phyloP scores from a whole-genome alignment of 805 yeast genomes.

The Yamadazyma scolyti region DNA sequence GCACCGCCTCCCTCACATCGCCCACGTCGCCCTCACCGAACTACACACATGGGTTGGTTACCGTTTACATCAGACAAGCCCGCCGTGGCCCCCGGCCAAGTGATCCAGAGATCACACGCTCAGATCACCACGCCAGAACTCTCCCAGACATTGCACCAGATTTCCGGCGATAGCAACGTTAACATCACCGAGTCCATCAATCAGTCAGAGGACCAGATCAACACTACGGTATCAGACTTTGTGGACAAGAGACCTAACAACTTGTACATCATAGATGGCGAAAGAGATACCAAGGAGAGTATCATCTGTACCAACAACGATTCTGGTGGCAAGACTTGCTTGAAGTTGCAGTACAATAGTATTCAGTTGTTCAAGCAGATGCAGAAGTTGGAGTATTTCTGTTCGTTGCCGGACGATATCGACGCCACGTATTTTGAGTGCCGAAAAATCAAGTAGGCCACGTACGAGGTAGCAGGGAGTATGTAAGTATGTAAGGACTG shows the following conservation, averaged over 20 bases:
- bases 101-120: no score
- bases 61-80: no score
- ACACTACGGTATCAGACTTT: slow-evolving; percentile 25
- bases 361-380: slow-evolving; percentile 44
- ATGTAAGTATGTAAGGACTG: no score
- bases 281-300: slow-evolving; percentile 32
- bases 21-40: no score
- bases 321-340: slow-evolving; percentile 45
- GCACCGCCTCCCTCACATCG: no score
- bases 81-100: no score
- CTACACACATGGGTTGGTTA: no score
- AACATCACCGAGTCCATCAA: slow-evolving; percentile 5
- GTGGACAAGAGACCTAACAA: slow-evolving; percentile 28
- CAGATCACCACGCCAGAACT: no score
- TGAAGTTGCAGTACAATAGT: slow-evolving; percentile 37
- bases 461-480: no score
- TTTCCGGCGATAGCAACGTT: slow-evolving; percentile 13
- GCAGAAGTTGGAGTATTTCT: slow-evolving; percentile 48
- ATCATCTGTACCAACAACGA: slow-evolving; percentile 45
- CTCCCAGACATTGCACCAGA: slow-evolving; percentile 25
- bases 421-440: slow-evolving; percentile 52
- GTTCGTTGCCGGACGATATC: slow-evolving; percentile 47
- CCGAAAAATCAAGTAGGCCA: slow-evolving; percentile 28
- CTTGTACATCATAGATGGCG: slow-evolving; percentile 40
- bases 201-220: slow-evolving; percentile 9